Conservation (phyloP, 139 green algal species). For the Asterochloris sp. region DNA sequence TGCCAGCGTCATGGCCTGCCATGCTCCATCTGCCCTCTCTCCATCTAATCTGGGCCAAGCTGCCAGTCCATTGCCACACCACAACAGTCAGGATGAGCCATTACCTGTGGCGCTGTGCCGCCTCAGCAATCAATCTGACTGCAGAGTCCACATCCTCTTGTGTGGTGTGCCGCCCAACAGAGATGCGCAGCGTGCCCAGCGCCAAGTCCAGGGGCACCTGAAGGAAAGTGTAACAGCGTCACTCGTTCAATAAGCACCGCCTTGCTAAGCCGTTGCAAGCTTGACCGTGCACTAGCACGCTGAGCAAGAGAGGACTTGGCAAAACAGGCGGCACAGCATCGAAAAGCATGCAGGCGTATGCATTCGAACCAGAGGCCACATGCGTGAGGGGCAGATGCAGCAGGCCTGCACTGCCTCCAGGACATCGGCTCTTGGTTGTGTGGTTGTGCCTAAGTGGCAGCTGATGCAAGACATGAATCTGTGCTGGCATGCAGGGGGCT, state of each 20-base stretch:
- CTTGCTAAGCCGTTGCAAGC: neutral
- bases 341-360: too few species aligned
- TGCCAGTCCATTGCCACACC: too few species aligned
- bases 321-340: too few species aligned
- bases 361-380: too few species aligned
- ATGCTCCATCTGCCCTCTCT: too few species aligned
- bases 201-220: conserved; percentile 45
- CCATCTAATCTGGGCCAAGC: too few species aligned
- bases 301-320: too few species aligned
- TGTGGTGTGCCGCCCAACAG: conserved; percentile 63
- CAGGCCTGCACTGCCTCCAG: neutral
- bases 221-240: neutral
- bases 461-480: neutral
- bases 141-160: conserved; percentile 51
- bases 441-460: neutral
- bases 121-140: conserved; percentile 36
- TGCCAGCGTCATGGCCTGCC: too few species aligned
- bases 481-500: neutral
- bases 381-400: neutral
- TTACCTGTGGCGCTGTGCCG: neutral
- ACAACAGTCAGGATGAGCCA: neutral
- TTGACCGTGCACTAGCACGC: too few species aligned
- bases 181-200: conserved; percentile 70
- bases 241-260: too few species aligned
- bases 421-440: neutral